Evolutionary conservation across 2,329 filamentous ascomycete genomes (phyloP).

Genomic region (Onygenales sp.): DNA sequence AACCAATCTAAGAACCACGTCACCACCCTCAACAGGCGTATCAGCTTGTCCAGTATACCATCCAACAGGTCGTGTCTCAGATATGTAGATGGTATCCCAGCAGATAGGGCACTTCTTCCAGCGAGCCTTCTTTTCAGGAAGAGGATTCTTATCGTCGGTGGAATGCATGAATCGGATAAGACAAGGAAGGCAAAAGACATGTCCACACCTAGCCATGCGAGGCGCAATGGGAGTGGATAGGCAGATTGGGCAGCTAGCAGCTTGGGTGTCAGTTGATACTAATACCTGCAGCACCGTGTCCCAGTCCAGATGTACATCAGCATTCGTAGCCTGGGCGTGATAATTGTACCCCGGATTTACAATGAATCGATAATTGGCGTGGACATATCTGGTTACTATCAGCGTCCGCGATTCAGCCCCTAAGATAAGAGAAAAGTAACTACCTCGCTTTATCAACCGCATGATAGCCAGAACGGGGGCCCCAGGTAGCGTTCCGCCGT

Average conservation of each 20-base stretch:
- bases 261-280: conserved; percentile 80
- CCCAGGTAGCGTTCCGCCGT: conserved; percentile 69
- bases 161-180: conserved; percentile 92
- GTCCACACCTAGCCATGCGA: conserved; percentile 92
- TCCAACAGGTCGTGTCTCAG: conserved; percentile 77
- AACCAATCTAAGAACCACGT: conserved; percentile 82
- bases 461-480: conserved; percentile 80
- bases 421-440: conserved; percentile 13
- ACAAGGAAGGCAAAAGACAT: conserved; percentile 93
- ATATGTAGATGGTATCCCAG: conserved; percentile 85
- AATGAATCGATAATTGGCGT: conserved; percentile 96
- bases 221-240: conserved; percentile 86
- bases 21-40: conserved; percentile 65
- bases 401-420: neutral
- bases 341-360: conserved; percentile 78
- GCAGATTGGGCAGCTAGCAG: conserved; percentile 86
- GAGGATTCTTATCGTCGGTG: conserved; percentile 55
- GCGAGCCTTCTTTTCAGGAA: conserved; percentile 58
- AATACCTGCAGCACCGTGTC: conserved; percentile 81
- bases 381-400: conserved; percentile 55
- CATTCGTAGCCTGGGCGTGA: conserved; percentile 67
- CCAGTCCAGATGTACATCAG: conserved; percentile 88
- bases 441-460: conserved; percentile 82
- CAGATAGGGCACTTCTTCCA: conserved; percentile 98
- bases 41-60: conserved; percentile 82